These are phyloP conservation scores for Candida nonsorbophila DNA, from an alignment of 805 yeast genomes.

Conservation along the genomic window DNA sequence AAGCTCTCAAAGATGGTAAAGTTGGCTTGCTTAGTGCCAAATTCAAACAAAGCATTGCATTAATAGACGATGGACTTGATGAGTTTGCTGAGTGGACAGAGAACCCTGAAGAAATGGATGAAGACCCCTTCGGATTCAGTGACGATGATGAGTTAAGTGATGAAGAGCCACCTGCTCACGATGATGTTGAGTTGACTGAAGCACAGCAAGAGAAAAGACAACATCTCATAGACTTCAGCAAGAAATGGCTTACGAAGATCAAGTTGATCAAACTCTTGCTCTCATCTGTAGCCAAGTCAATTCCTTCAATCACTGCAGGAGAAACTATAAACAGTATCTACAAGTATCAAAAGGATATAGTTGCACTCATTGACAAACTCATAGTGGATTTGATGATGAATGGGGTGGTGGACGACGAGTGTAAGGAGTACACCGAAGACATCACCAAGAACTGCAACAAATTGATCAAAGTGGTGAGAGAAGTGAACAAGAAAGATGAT, in stretches of 20 bases:
- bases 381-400: slow-evolving; percentile 54
- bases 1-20: slow-evolving; percentile 44
- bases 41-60: slow-evolving; percentile 36
- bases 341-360: slow-evolving; percentile 35
- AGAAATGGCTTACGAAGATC: slow-evolving; percentile 47
- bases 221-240: slow-evolving; percentile 35
- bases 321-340: slow-evolving; percentile 44
- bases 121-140: slow-evolving; percentile 49
- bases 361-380: slow-evolving; percentile 50
- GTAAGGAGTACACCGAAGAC: slow-evolving; percentile 14
- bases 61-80: slow-evolving; percentile 55
- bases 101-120: slow-evolving; percentile 50
- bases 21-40: slow-evolving; percentile 46
- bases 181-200: slow-evolving; percentile 13
- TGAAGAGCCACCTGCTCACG: slow-evolving; percentile 5
- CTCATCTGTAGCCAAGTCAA: slow-evolving; percentile 53
- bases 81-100: slow-evolving; percentile 70
- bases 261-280: slow-evolving; percentile 54
- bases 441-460: slow-evolving; percentile 21
- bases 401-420: slow-evolving; percentile 33
- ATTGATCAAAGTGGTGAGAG: slow-evolving; percentile 35
- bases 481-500: slow-evolving; percentile 44
- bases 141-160: slow-evolving; percentile 29
- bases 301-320: slow-evolving; percentile 43
- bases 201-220: slow-evolving; percentile 15